These are phyloP conservation scores for Hexamita inflata DNA, from an alignment of 208 protist genomes.

Conservation along the genomic window DNA sequence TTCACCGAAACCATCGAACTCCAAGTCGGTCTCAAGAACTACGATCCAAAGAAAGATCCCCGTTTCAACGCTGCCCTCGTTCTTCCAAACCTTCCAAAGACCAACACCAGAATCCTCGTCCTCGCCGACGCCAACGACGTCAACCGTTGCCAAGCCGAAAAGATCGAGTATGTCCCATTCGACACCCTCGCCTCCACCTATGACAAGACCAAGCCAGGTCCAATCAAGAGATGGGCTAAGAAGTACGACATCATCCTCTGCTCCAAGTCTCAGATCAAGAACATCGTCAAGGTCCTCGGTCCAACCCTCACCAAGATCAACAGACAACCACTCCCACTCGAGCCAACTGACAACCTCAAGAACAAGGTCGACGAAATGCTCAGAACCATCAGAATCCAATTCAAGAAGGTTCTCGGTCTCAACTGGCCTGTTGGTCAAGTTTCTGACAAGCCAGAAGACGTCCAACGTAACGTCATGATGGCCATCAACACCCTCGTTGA, in stretches of 20 bases:
- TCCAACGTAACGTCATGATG: constrained; percentile 77
- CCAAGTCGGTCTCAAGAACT: constrained; percentile 96
- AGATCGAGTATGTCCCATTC: constrained; percentile 69
- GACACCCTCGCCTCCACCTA: constrained; percentile 95
- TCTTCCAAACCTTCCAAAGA: constrained; percentile 72
- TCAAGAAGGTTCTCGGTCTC: constrained; percentile 95
- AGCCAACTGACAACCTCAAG: constrained; percentile 66
- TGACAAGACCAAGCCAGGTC: constrained; percentile 98
- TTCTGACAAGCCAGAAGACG: constrained; percentile 74
- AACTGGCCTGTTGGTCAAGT: constrained; percentile 85
- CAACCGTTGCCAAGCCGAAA: constrained; percentile 72
- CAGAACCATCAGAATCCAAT: constrained; percentile 89
- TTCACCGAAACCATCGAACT: constrained; percentile 96
- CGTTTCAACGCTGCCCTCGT: constrained; percentile 87
- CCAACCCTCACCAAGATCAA: constrained; percentile 94
- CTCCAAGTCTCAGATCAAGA: constrained; percentile 84
- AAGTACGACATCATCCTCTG: constrained; percentile 93
- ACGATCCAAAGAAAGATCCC: constrained; percentile 93
- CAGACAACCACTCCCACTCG: constrained; percentile 90
- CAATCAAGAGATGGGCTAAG: constrained; percentile 85
- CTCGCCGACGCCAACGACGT: constrained; percentile 80
- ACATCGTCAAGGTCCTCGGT: constrained; percentile 76
- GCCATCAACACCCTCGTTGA: constrained; percentile 96
- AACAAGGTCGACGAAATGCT: constrained; percentile 78
- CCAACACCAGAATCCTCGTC: constrained; percentile 75